These are phyloP conservation scores for Ophiosphaerella herpotricha DNA, from an alignment of 2,329 filamentous ascomycete species.

Conservation along the genomic window DNA sequence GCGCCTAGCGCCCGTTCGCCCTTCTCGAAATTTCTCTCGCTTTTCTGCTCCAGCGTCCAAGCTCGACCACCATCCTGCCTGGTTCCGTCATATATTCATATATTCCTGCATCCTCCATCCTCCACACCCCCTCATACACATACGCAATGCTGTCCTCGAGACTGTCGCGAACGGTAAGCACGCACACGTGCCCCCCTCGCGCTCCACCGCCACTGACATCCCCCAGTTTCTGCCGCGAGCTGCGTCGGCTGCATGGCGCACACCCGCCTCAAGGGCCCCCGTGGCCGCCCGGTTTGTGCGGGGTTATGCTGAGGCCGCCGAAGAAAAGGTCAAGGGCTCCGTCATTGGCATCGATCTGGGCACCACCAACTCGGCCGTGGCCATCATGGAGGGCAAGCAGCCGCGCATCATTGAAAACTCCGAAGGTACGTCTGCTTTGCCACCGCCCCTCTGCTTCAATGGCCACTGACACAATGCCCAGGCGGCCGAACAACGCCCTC, in stretches of 20 bases:
- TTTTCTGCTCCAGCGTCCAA: slow-evolving; percentile 32
- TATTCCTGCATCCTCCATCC: slow-evolving; percentile 21
- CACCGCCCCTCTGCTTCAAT: background rate
- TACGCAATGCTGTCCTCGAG: slow-evolving; percentile 48
- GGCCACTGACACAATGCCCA: slow-evolving; percentile 41
- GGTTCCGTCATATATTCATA: slow-evolving; percentile 34
- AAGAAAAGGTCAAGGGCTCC: slow-evolving; percentile 86
- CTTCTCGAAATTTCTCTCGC: slow-evolving; percentile 35
- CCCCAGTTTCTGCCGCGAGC: slow-evolving; percentile 70
- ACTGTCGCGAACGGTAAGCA: slow-evolving; percentile 49
- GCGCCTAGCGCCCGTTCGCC: slow-evolving; percentile 9
- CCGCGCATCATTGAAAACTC: slow-evolving; percentile 98
- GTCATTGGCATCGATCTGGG: slow-evolving; percentile 99
- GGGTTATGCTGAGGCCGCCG: slow-evolving; percentile 72
- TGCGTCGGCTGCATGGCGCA: slow-evolving; percentile 67
- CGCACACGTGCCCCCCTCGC: background rate
- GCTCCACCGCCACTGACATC: slow-evolving; percentile 29
- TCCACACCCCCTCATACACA: slow-evolving; percentile 30
- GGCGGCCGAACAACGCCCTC: slow-evolving; percentile 91
- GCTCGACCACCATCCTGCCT: slow-evolving; percentile 17
- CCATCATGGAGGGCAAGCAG: slow-evolving; percentile 94
- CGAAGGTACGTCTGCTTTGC: slow-evolving; percentile 66
- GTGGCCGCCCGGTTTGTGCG: slow-evolving; percentile 72
- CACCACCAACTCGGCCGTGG: slow-evolving; percentile 97
- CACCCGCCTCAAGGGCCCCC: slow-evolving; percentile 69